Evolutionary conservation across 2,329 filamentous ascomycete genomes (phyloP), one percentile per base, ranked within the genome.

Genomic region (Thermoascus crustaceus): DNA sequence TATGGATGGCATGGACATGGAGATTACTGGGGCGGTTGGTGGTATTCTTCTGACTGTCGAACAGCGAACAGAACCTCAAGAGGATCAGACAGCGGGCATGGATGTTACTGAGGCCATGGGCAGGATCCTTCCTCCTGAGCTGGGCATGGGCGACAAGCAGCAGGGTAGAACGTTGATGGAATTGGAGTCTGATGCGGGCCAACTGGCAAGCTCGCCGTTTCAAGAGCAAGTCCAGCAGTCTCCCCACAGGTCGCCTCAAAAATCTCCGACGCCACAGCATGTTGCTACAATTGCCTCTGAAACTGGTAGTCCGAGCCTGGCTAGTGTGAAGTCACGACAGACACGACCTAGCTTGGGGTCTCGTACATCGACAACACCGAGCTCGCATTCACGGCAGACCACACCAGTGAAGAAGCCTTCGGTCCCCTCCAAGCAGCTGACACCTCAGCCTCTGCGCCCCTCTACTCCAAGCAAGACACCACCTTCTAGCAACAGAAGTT

Each of bases 21-120:
- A 85, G 33, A 78, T 84, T 39, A 69, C 65, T 6, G 52, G 57
- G 18, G 66, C 66, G 16, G 52, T 67, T 45, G 67, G 66, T 38
- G 62, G 63, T 16, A 69, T 66, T 25, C 48, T 67, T 21, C 50
- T 57, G 21, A 49, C 60, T 9, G 58, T 58, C 34, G 57, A 62
- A 26, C 58, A 63, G 44, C 55, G 54, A 38, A 57, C 52, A 7
- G 63, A 63, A 45, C 53, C 39, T 30, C 52, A 44, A 43, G 62
- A 64, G 4, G 63, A 63, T 35, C 49, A 60, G 33, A 78, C 74
- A 1, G 67, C 73, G 54, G 76, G 70, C 1, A 83, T 84, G 79
- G 79, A 83, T 30, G 75, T 83, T 53, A 83, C 80, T 2, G 68
- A 68, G 30, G 75, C 72, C 4, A 64, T 82, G 30, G 80, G 80